A percentile compares a stretch with the other conserved stretches of the same genome.
Evolutionary conservation across 2,329 filamentous ascomycete genomes (phyloP).

Genomic region (Sporothrix luriei): DNA sequence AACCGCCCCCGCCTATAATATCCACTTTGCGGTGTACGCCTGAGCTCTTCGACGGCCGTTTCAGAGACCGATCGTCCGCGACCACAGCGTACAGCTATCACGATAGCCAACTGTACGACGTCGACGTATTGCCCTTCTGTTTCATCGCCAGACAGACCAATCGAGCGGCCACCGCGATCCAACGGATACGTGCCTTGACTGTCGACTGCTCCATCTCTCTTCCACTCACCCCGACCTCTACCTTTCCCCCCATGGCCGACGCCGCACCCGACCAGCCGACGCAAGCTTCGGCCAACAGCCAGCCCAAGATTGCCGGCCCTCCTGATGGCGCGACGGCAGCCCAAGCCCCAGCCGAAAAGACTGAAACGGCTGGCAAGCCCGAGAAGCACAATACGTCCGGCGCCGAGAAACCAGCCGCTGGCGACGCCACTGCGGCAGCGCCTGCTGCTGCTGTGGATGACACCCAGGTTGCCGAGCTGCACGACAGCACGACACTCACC

Average conservation of each 20-base stretch:
- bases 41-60: background rate
- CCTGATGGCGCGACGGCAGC: background rate
- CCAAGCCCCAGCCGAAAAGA: background rate
- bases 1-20: background rate
- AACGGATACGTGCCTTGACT: background rate
- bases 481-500: constrained; percentile 1
- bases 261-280: background rate
- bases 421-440: background rate
- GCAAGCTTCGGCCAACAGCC: constrained; percentile 9
- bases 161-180: background rate
- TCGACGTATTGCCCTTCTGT: background rate
- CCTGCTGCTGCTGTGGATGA: constrained; percentile 6
- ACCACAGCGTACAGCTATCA: background rate
- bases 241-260: constrained; percentile 9
- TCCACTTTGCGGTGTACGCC: constrained; percentile 7
- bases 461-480: constrained; percentile 7
- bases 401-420: background rate
- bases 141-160: background rate
- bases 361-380: background rate
- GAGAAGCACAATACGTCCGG: background rate
- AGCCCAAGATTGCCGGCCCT: background rate
- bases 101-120: too few relatives aligned
- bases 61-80: background rate
- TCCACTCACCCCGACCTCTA: background rate
- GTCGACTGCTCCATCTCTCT: background rate